Evolutionary conservation across 441 rosid species (phyloP), one percentile per base, ranked within the genome.

Genomic region (Mallotus japonicus): DNA sequence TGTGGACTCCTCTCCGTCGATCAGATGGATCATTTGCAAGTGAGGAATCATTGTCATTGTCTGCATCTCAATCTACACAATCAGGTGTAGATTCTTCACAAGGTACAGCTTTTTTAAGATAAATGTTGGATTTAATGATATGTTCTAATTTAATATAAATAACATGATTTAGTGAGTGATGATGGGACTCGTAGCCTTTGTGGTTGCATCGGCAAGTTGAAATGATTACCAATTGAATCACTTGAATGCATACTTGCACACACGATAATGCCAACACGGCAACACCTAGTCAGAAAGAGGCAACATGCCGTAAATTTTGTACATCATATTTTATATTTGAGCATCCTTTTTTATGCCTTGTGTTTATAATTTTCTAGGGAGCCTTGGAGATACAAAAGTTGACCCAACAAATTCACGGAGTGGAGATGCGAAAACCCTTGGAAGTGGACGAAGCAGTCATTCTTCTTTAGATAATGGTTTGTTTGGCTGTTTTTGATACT

Each of bases 1-100:
- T 83, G 16, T 87, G 92, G 95, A 81, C 92, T 69, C 87, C 92
- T 49, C 85, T 90, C 77, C 86, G 82, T 40, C 87, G 86, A 78
- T 84, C 85, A 32, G 89, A 88, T 77, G 92, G 90, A 69, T 81
- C 87, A 20, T 84, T 73, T 85, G 86, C 83, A 49, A 87, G 86
- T 83, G 92, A 88, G 66, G 87, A 85, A 76, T 78, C 85, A 11
- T 65, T 82, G 70, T 82, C 84, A 57, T 84, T 78, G 40, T 79
- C 87, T 76, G 75, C 83, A 68, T 75, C 87, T 71, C 87, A 75
- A 20, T 79, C 83, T 72, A 69, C 82, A 42, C 87, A 67, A 64
- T 75, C 82, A 13, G 62, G 72, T 13, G 65, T 82, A 58, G 88
- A 86, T 71, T 78, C 81, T 76, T 81, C 85, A 57, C 92, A 83